Evolutionary conservation across 1,284 basidiomycete species (phyloP), one percentile per base, ranked within the genome.

Genomic region (Pulchroboletus neoregius): DNA sequence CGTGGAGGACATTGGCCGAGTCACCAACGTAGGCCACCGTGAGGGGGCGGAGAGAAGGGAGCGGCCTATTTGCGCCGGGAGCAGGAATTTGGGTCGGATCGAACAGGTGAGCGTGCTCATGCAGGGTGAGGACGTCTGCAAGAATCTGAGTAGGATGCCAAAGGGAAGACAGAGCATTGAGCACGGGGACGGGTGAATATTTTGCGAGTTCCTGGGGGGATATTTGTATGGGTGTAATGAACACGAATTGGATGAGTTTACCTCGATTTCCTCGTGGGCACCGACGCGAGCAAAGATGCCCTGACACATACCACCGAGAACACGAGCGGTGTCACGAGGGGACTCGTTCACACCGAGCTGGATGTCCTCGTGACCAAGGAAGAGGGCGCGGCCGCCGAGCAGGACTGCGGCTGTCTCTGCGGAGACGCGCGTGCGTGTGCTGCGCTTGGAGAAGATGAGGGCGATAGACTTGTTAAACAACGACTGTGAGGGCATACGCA

Each of bases 141-240:
- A 99, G 83, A 52, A 90, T 87, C 66, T 99, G 95, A 0, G 94
- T 96, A 1, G 95, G 95, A 65, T 99, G 95, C 84, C 94, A 99
- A 32, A 94, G 79, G 13, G 89, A 90, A 2, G 92, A 96, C 18
- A 99, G 83, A 2, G 95, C 95, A 66, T 98, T 99, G 66, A 98
- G 77, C 12, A 99, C 91, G 0, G 95, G 95, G 1, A 97, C 93
- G 2, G 84, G 79, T 0, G 94, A 94, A 70, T 96, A 74, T 67
- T 84, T 74, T 9, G 92, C 93, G 6, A 99, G 75, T 69, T 90
- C 87, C 92, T 95, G 64, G 4, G 31, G 26, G 30, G 9, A 15
- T 20, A 30, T 42, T 39, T 24, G 32, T 13, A 27, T n/a, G 13
- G 10, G 24, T 10, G 26, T 8, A 11, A 26, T 16, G 23, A 26